phyloP scores from a whole-genome alignment of 169 alveolate genomes.

The Cryptosporidium canis region DNA sequence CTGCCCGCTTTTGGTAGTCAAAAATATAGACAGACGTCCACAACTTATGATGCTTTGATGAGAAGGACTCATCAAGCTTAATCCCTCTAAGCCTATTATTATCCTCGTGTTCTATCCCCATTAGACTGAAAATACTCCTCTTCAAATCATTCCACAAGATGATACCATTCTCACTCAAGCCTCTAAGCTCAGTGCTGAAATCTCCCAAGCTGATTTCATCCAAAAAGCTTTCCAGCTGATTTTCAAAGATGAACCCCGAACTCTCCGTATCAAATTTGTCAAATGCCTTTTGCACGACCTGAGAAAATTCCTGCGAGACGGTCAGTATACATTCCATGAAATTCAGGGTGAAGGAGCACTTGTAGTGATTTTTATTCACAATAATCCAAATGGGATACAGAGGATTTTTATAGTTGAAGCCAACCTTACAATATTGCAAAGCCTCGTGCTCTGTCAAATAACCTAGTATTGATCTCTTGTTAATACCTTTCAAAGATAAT shows the following conservation, averaged over 20 bases:
- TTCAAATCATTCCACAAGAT: constrained; percentile 62
- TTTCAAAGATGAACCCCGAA: constrained; percentile 46
- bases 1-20: constrained; percentile 19
- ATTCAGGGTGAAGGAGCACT: constrained; percentile 28
- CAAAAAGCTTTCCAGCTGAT: constrained; percentile 32
- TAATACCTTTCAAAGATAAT: constrained; percentile 80
- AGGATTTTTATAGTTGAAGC: constrained; percentile 84
- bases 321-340: constrained; percentile 34
- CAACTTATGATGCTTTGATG: not conserved
- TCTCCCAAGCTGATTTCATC: constrained; percentile 15
- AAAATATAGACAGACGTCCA: constrained; percentile 38
- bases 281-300: constrained; percentile 37
- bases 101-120: constrained; percentile 5
- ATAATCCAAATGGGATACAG: constrained; percentile 83
- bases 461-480: constrained; percentile 78
- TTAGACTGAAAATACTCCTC: not conserved
- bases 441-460: constrained; percentile 85
- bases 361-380: constrained; percentile 82
- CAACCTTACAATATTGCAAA: constrained; percentile 81
- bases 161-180: constrained; percentile 17
- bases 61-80: not conserved
- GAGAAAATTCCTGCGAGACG: constrained; percentile 40
- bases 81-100: not conserved
- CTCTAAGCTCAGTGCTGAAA: not conserved
- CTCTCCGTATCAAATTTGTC: constrained; percentile 57